Evolutionary conservation across 129 eudicot species (phyloP).

Genomic region (Artemisia tridentata): DNA sequence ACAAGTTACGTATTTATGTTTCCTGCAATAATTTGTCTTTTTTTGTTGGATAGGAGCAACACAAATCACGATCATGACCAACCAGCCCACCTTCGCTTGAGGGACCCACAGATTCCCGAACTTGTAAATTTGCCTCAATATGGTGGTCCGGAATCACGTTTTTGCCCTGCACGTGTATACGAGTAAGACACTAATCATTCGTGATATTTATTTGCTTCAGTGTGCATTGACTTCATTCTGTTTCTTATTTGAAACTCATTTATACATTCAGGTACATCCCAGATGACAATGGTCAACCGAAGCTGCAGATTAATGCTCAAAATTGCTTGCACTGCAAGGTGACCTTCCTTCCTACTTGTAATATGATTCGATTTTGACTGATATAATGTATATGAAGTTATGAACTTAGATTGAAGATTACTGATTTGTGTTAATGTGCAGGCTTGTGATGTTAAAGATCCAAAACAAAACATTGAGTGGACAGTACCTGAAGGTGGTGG

Average conservation of each 20-base stretch:
- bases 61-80: constrained; percentile 98
- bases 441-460: constrained; percentile 99
- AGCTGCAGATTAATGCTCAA: constrained; percentile 96
- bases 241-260: neutral
- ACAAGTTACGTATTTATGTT: neutral
- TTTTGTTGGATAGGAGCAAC: constrained; percentile 62
- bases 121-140: constrained; percentile 65
- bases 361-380: neutral
- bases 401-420: neutral
- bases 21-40: constrained; percentile 2
- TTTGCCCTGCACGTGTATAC: constrained; percentile 97
- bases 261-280: constrained; percentile 54
- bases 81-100: constrained; percentile 89
- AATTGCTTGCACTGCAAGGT: constrained; percentile 99
- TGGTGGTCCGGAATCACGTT: constrained; percentile 90
- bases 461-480: constrained; percentile 92
- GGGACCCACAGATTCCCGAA: constrained; percentile 68
- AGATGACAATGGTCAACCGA: constrained; percentile 68
- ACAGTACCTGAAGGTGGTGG: constrained; percentile 99
- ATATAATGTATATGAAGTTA: neutral
- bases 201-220: neutral
- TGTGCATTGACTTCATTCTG: neutral
- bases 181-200: constrained; percentile 53
- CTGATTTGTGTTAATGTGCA: constrained; percentile 23
- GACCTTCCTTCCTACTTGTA: constrained; percentile 4